Evolutionary conservation across 345 rosid species (phyloP).

Genomic region (Atalantia buxifolia): DNA sequence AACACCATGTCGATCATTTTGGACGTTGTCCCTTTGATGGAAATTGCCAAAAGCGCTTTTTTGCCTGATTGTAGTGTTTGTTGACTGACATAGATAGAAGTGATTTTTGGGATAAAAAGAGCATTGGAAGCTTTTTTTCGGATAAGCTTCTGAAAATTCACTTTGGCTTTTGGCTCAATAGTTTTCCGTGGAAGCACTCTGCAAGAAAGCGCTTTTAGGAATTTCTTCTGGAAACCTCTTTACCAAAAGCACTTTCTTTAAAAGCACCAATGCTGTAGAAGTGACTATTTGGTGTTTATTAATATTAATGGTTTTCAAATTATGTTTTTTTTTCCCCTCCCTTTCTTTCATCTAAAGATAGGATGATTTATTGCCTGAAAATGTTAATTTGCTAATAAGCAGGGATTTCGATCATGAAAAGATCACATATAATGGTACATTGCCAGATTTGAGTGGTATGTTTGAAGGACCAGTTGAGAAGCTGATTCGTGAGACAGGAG

Average conservation of each 20-base stretch:
- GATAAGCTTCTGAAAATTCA: neutral
- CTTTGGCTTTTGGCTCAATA: neutral
- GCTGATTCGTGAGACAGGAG: conserved; percentile 72
- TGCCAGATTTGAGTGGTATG: conserved; percentile 36
- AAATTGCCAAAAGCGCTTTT: neutral
- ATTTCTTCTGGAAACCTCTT: neutral
- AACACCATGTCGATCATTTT: neutral
- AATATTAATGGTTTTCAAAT: neutral
- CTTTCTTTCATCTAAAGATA: neutral
- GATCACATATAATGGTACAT: conserved; percentile 43
- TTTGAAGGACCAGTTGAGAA: conserved; percentile 59
- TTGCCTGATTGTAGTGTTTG: neutral
- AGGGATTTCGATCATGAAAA: conserved; percentile 46
- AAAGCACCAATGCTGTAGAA: neutral
- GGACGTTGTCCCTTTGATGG: neutral
- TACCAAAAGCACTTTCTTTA: neutral
- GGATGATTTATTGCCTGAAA: neutral
- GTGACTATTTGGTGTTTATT: neutral
- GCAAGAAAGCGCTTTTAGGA: neutral
- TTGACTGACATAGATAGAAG: neutral
- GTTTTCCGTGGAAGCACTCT: neutral
- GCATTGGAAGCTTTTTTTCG: no score
- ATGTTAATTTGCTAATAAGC: neutral
- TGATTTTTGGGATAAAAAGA: neutral
- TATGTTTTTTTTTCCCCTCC: no score